Base-by-base conservation (phyloP, 495 filamentous ascomycete genomes). In the Lepraria neglecta region DNA sequence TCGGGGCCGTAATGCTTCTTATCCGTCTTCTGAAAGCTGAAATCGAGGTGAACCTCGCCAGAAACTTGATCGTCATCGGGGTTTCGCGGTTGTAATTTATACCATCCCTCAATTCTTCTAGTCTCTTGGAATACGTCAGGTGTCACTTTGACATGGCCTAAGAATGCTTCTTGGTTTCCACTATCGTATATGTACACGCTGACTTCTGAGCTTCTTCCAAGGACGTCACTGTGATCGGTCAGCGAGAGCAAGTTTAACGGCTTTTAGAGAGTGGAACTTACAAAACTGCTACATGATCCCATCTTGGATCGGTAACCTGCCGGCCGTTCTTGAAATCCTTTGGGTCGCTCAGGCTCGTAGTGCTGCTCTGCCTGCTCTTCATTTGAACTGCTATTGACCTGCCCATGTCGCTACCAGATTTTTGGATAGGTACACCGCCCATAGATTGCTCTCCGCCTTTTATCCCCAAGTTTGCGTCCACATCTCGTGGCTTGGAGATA, bases 201-300 rank as follows among this genome's bases (percentile, higher is more conserved):
- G 43, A 98, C 82, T 68, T 95, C 87, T 60, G 91, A 91, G 68
- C 95, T 85, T 63, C 91, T 87, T 62, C 92, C 92, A 50, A 97
- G 85, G 63, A 97, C 92, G 74, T 98, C 94, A 77, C 92, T 97
- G 62, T 45, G 30, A 35, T 61, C 21, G 14, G 17, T 61, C 27
- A 61, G 59, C 27, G 42, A 33, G 17, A 44, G 3, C 21, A 19
- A 56, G n/a, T 64, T 3, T 61, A 33, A 52, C 45, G 59, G 51
- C 30, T 35, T n/a, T 56, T 42, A 7, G n/a, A 33, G 28, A 61
- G 46, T 21, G 48, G 38, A 35, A 60, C 51, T 61, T 81, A 97
- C 92, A 97, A 98, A 56, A 89, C 81, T 33, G 94, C 91, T 70
- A 95, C 91, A 58, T 95, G 92, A 71, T 95, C 88, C 94, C 94